Conservation (phyloP, 2,329 filamentous ascomycete genomes). For the Pleochaeta shiraiana region DNA sequence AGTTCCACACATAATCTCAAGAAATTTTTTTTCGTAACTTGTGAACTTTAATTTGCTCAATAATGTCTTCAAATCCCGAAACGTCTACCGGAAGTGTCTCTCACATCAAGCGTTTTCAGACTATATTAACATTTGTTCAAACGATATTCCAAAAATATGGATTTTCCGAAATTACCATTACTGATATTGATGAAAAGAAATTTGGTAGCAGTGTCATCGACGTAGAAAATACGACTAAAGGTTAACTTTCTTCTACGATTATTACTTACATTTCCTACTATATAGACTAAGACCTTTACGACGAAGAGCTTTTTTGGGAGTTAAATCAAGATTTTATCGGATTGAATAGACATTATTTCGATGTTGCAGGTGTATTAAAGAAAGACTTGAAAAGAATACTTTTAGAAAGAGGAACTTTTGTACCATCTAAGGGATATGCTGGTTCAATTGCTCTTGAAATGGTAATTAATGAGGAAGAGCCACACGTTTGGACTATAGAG, state of each 20-base stretch:
- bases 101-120: background rate
- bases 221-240: background rate
- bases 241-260: background rate
- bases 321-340: background rate
- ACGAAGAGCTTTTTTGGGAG: conserved; percentile 1
- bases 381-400: background rate
- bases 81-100: background rate
- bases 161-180: background rate
- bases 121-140: background rate
- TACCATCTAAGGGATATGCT: background rate
- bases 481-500: background rate
- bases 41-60: background rate
- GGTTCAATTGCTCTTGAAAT: background rate
- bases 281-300: background rate
- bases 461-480: background rate
- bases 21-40: background rate
- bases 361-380: background rate
- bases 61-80: background rate
- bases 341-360: background rate
- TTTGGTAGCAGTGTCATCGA: background rate
- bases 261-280: background rate
- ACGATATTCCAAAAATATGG: background rate
- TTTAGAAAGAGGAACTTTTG: background rate
- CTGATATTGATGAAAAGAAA: conserved; percentile 1
- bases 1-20: background rate